These are phyloP conservation scores for Hymenoscyphus linearis DNA, from an alignment of 2,329 filamentous ascomycete species.

Conservation along the genomic window DNA sequence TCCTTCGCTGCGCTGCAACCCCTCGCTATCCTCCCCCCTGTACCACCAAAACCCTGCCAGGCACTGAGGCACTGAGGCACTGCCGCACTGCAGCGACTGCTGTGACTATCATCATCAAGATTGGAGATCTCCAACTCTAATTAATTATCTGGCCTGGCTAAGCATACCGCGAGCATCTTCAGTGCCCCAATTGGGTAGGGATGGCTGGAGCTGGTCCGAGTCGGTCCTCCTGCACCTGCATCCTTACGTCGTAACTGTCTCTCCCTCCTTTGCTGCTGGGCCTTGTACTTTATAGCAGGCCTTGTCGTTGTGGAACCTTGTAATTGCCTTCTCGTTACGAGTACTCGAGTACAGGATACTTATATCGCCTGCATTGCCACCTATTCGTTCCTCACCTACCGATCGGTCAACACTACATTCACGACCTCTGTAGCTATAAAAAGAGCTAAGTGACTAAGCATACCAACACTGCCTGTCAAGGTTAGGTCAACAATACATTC, in stretches of 20 bases:
- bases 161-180: background rate
- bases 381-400: too few relatives aligned
- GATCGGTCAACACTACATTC: background rate
- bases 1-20: background rate
- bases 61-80: too few relatives aligned
- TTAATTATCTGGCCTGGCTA: background rate
- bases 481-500: background rate
- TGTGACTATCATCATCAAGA: background rate
- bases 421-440: background rate
- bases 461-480: background rate
- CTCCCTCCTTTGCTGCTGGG: background rate
- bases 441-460: too few relatives aligned
- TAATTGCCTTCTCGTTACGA: background rate
- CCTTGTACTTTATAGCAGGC: background rate
- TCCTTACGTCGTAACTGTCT: background rate
- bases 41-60: background rate
- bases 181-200: background rate
- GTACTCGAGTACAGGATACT: background rate
- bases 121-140: background rate
- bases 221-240: background rate
- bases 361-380: background rate
- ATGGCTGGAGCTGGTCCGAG: background rate
- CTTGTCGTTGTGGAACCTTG: background rate
- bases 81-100: background rate
- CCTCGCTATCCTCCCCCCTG: background rate